Conservation (phyloP, 305 asterid species). For the Fraxinus velutina region DNA sequence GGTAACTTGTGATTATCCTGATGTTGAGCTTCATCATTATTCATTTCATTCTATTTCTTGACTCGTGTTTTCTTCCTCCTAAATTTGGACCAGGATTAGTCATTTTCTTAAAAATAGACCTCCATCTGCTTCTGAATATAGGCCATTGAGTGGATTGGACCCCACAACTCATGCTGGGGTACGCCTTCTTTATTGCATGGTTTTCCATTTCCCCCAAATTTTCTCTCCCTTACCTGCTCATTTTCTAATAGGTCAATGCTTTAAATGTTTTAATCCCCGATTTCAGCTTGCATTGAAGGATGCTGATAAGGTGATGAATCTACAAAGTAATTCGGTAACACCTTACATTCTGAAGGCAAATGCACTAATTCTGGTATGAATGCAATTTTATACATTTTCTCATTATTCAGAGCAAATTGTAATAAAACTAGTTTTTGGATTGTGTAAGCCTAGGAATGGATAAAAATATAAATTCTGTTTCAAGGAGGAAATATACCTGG, state of each 20-base stretch:
- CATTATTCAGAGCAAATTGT: not conserved
- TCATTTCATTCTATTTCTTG: conserved; percentile 9
- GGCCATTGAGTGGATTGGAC: conserved; percentile 85
- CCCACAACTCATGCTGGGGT: conserved; percentile 96
- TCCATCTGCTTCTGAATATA: conserved; percentile 69
- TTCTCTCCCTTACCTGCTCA: not conserved
- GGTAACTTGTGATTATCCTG: not conserved
- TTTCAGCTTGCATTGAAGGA: conserved; percentile 91
- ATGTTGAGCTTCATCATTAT: conserved; percentile 15
- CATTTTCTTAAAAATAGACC: conserved; percentile 75
- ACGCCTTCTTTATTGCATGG: not conserved
- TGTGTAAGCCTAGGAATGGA: conserved; percentile 4
- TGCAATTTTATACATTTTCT: conserved; percentile 15
- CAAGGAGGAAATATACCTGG: not conserved
- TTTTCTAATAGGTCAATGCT: conserved; percentile 4
- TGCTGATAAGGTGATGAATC: conserved; percentile 75
- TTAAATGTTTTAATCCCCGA: conserved; percentile 17
- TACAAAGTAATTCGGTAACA: conserved; percentile 35
- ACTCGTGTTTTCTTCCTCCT: conserved; percentile 13
- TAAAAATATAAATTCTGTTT: not conserved
- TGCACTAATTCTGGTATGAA: conserved; percentile 84
- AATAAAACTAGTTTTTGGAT: conserved; percentile 3
- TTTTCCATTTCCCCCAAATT: not conserved
- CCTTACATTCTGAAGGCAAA: conserved; percentile 77
- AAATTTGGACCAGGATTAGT: conserved; percentile 48